These are phyloP conservation scores for Euphorbia schlechtendalii DNA, from an alignment of 441 rosid species.

Conservation along the genomic window DNA sequence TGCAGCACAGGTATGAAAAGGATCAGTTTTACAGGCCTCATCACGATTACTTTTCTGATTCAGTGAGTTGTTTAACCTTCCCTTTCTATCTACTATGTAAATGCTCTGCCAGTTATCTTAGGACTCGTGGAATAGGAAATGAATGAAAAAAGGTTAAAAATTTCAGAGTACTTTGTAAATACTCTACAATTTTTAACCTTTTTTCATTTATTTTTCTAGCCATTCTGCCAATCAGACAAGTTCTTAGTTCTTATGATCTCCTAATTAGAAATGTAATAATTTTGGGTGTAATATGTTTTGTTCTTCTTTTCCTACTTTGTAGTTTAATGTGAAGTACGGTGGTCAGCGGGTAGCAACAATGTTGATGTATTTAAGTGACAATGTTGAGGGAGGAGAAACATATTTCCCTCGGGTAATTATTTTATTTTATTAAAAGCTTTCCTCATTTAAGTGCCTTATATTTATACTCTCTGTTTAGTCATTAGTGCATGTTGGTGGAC, in stretches of 20 bases:
- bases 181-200: too few relatives aligned
- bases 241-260: too few relatives aligned
- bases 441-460: not conserved
- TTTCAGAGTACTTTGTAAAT: too few relatives aligned
- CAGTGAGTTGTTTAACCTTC: slow-evolving; percentile 44
- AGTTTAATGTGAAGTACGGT: slow-evolving; percentile 89
- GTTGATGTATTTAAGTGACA: slow-evolving; percentile 85
- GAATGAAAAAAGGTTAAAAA: too few relatives aligned
- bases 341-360: slow-evolving; percentile 92
- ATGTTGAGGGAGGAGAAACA: slow-evolving; percentile 96
- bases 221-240: too few relatives aligned
- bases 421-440: not conserved
- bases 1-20: slow-evolving; percentile 90
- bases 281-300: not conserved
- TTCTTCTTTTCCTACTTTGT: slow-evolving; percentile 12
- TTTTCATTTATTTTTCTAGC: too few relatives aligned
- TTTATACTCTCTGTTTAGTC: not conserved
- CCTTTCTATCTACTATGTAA: slow-evolving; percentile 4
- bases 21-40: slow-evolving; percentile 86
- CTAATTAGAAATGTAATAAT: not conserved
- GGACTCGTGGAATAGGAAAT: not conserved
- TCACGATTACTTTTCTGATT: slow-evolving; percentile 84
- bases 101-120: not conserved
- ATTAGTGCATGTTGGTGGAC: not conserved
- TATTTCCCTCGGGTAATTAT: slow-evolving; percentile 74